Evolutionary conservation across 1,284 basidiomycete genomes (phyloP), one percentile per base, ranked within the genome.

Genomic region (Apiotrichum gracile): DNA sequence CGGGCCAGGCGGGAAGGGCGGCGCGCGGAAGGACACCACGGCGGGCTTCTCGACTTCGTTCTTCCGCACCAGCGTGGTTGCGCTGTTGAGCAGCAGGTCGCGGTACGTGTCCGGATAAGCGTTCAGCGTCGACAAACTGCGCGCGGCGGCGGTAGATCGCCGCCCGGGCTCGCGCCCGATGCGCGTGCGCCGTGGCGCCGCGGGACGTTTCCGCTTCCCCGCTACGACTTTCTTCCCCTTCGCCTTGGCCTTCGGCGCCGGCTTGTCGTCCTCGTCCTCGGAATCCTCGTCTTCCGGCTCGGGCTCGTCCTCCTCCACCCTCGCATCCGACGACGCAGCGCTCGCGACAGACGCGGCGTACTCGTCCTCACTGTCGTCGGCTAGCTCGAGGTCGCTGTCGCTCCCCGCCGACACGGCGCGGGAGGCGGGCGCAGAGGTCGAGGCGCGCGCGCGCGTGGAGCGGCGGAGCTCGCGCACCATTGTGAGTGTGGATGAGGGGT

Each of bases 1-100:
- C n/a, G 60, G 60, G 1, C 70, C 70, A 3, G 42, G 22, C 0
- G 69, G 63, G 22, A 69, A 62, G 2, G 35, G 34, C 8, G 46
- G 46, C 13, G 24, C 46, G 14, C 22, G 21, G 35, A 47, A 37
- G 4, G 16, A 5, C 25, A 13, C 17, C 25, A n/a, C 7, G 2
- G 10, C 2, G n/a, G 46, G 22, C 25, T 38, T 37, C 12, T 38
- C 46, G 13, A 9, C n/a, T 4, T 37, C 34, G 3, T 7, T 14
- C 35, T 47, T 47, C 8, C 27, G 24, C 33, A 27, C 40, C 24
- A 50, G 49, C 21, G 24, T 9, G 13, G 22, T 24, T 6, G 33
- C 41, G 22, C 22, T 26, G 33, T 50, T 33, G 19, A 52, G 47
- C 19, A 57, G 47, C n/a, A 50, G 31, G 25, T 57, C 51, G 33